Conservation (phyloP, 495 filamentous ascomycete genomes). For the Chaetomium fimeti region DNA sequence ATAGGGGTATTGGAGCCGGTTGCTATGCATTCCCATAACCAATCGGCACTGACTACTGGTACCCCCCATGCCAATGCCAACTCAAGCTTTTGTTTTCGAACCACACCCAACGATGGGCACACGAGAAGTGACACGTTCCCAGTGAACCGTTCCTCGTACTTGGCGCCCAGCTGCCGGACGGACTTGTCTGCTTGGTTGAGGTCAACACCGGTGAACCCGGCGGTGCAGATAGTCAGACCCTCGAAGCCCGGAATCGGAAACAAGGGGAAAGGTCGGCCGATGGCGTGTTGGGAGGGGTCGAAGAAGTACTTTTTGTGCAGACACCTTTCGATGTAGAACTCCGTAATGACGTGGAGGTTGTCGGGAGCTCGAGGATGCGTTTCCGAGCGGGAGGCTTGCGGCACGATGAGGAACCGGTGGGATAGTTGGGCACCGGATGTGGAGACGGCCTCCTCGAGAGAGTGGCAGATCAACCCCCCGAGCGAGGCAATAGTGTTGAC, state of each 20-base stretch:
- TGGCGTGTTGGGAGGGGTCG: constrained; percentile 65
- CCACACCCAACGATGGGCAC: constrained; percentile 52
- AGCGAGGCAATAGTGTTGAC: constrained; percentile 45
- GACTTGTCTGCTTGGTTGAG: constrained; percentile 77
- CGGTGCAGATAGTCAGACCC: constrained; percentile 69
- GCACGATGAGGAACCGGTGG: constrained; percentile 51
- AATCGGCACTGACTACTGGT: constrained; percentile 71
- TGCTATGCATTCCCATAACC: constrained; percentile 80
- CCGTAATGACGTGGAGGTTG: constrained; percentile 62
- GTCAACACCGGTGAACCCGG: constrained; percentile 80
- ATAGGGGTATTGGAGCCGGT: constrained; percentile 42
- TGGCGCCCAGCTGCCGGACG: constrained; percentile 71
- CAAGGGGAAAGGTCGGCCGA: constrained; percentile 68
- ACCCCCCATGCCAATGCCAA: constrained; percentile 71
- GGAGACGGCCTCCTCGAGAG: constrained; percentile 45
- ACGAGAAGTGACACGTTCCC: constrained; percentile 65
- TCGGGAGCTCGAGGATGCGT: constrained; percentile 41
- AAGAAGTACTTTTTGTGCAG: constrained; percentile 69
- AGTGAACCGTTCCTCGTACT: constrained; percentile 73
- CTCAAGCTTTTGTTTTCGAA: constrained; percentile 74
- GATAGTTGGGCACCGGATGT: constrained; percentile 30
- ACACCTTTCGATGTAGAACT: constrained; percentile 92
- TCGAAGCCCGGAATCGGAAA: constrained; percentile 70
- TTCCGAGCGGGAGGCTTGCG: constrained; percentile 44
- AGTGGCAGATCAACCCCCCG: constrained; percentile 44